phyloP scores from a whole-genome alignment of 306 rosid species.

The Rosa chinensis region DNA sequence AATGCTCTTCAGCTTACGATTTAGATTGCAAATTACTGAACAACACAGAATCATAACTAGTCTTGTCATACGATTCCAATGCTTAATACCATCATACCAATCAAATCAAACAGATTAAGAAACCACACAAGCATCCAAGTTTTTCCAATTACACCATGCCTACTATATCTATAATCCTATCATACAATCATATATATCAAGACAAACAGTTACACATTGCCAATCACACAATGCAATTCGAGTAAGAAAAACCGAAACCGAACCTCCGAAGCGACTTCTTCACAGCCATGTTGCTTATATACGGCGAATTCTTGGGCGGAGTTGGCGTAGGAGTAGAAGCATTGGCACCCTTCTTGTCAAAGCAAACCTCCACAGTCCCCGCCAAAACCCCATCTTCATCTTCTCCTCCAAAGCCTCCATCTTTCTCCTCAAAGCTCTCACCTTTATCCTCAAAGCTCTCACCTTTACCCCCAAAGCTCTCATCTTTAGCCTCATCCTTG shows the following conservation, averaged over 20 bases:
- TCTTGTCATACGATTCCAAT: background rate
- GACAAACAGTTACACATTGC: background rate
- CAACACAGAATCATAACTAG: background rate
- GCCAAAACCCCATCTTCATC: conserved; percentile 46
- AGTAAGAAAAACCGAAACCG: background rate
- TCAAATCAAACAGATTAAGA: background rate
- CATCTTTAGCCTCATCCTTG: background rate
- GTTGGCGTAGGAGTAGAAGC: conserved; percentile 73
- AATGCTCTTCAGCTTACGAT: background rate
- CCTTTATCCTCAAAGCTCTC: background rate
- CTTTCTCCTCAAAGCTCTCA: background rate
- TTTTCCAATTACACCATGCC: background rate
- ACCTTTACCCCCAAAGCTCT: background rate
- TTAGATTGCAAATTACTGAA: background rate
- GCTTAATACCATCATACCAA: background rate
- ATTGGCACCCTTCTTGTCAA: conserved; percentile 65
- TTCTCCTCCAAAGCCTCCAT: conserved; percentile 29
- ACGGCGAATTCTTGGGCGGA: conserved; percentile 76
- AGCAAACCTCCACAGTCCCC: conserved; percentile 89
- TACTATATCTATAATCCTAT: background rate
- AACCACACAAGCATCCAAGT: background rate
- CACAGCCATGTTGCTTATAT: conserved; percentile 76
- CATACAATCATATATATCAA: background rate
- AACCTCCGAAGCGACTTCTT: conserved; percentile 65
- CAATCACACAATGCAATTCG: background rate